These are phyloP conservation scores for Gracilariopsis chorda DNA, from an alignment of 23 red algal species.

Conservation along the genomic window DNA sequence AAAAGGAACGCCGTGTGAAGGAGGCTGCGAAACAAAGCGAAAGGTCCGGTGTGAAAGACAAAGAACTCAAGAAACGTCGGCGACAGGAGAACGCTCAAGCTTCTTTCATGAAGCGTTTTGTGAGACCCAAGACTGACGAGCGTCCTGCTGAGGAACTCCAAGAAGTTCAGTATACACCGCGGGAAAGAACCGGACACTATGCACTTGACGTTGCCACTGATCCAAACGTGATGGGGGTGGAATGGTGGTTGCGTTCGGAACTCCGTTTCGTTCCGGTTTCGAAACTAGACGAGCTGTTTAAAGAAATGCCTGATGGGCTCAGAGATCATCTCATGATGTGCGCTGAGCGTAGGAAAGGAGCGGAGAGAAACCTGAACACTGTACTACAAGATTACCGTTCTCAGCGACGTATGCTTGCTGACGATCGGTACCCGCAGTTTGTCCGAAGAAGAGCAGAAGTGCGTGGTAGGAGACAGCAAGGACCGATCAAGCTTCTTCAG, in stretches of 20 bases:
- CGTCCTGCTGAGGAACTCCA: background rate
- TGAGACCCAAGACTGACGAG: slow-evolving; percentile 7
- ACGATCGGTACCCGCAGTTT: slow-evolving; percentile 51
- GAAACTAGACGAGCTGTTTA: background rate
- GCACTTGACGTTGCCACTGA: slow-evolving; percentile 2
- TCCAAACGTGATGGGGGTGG: slow-evolving; percentile 37
- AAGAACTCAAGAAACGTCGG: slow-evolving; percentile 13
- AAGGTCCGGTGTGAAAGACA: background rate
- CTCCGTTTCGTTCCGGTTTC: background rate
- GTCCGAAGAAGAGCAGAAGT: background rate
- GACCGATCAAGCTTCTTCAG: slow-evolving; percentile 35
- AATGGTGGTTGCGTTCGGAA: slow-evolving; percentile 36
- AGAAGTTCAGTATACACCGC: background rate
- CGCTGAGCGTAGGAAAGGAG: slow-evolving; percentile 1
- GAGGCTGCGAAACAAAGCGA: background rate
- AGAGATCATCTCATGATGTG: background rate
- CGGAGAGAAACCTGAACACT: background rate
- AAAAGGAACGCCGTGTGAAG: background rate
- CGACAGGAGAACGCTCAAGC: slow-evolving; percentile 33
- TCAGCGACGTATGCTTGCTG: background rate
- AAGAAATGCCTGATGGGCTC: background rate
- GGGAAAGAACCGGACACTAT: background rate
- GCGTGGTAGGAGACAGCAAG: background rate
- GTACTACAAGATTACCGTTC: slow-evolving; percentile 32
- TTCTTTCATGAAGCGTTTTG: slow-evolving; percentile 56